Evolutionary conservation across 768 basidiomycete genomes (phyloP).

Genomic region (Glaciozyma antarctica): DNA sequence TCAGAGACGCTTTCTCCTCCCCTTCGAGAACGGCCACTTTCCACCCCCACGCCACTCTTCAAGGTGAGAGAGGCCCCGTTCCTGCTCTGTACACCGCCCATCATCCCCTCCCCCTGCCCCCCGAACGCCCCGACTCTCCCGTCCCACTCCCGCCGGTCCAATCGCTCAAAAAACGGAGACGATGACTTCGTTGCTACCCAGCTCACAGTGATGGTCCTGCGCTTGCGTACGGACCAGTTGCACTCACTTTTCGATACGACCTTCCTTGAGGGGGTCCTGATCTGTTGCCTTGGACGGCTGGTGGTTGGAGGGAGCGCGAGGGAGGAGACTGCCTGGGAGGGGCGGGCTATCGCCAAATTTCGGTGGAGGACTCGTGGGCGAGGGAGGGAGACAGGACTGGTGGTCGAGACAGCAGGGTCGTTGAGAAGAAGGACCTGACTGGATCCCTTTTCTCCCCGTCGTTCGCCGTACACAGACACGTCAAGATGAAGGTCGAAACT

Average conservation of each 20-base stretch:
- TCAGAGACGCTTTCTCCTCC: too few species aligned
- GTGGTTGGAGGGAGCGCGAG: neutral
- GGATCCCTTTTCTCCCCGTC: neutral
- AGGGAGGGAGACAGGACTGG: neutral
- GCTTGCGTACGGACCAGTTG: conserved; percentile 9
- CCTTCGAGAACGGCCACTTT: too few species aligned
- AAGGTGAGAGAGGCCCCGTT: too few species aligned
- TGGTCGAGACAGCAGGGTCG: neutral
- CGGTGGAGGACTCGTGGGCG: neutral
- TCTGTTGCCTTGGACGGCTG: neutral
- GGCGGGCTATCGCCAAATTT: neutral
- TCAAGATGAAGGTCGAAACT: neutral
- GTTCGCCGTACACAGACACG: neutral
- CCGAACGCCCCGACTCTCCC: too few species aligned
- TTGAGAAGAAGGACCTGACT: neutral
- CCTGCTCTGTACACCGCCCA: too few species aligned
- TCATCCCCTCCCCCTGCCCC: too few species aligned
- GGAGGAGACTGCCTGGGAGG: neutral
- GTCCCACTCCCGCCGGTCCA: too few species aligned
- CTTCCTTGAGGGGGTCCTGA: conserved; percentile 13
- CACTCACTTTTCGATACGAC: neutral
- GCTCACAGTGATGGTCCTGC: conserved; percentile 17
- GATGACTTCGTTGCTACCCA: conserved; percentile 37
- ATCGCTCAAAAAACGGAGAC: conserved; percentile 22
- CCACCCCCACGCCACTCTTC: too few species aligned